phyloP scores from a whole-genome alignment of 768 basidiomycete genomes.

The Cystofilobasidium ferigula region DNA sequence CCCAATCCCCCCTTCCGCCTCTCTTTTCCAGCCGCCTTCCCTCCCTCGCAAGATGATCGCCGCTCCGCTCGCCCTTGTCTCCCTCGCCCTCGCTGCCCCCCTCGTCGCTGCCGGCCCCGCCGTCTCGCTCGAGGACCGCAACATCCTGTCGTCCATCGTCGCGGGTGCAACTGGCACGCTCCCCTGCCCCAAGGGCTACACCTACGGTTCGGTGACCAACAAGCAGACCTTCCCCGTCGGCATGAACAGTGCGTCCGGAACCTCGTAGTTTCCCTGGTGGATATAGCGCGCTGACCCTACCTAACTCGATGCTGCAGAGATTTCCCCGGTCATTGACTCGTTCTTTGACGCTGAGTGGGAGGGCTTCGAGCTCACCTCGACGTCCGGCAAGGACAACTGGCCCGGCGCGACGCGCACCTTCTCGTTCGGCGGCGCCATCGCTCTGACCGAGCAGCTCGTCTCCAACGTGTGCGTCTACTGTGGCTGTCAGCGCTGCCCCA shows the following conservation, averaged over 20 bases:
- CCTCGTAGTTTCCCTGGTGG: neutral
- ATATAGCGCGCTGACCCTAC: neutral
- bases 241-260: neutral
- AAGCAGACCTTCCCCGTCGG: neutral
- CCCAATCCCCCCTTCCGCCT: neutral
- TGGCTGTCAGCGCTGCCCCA: neutral
- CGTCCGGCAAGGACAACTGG: conserved; percentile 15
- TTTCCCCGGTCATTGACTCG: conserved; percentile 2
- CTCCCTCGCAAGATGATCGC: neutral
- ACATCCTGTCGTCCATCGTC: neutral
- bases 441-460: conserved; percentile 17
- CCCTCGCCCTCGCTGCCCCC: neutral
- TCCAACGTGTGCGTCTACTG: neutral
- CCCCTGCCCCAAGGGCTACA: conserved; percentile 9
- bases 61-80: conserved; percentile 8
- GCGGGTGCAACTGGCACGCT: neutral
- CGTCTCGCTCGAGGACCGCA: conserved; percentile 2
- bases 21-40: neutral
- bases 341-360: conserved; percentile 18
- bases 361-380: neutral
- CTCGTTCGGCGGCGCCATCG: conserved; percentile 7
- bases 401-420: conserved; percentile 14
- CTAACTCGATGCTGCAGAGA: neutral
- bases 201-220: conserved; percentile 6
- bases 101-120: conserved; percentile 2